Base-by-base conservation (phyloP, 2,329 filamentous ascomycete species). In the Gnomoniopsis sp. region DNA sequence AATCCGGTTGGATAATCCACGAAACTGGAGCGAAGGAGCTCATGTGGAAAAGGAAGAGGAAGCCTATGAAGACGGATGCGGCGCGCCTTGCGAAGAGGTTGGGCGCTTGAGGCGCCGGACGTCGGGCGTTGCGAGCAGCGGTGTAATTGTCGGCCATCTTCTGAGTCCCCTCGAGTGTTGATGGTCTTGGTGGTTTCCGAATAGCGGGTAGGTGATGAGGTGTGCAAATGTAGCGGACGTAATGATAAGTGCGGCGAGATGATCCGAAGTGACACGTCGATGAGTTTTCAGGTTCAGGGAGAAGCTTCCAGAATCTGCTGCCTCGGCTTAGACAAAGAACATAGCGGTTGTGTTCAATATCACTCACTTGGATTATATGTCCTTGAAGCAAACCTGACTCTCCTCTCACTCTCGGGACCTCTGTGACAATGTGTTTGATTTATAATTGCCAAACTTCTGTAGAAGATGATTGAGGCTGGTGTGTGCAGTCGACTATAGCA, bases 1-100 rank as follows among this genome's bases (percentile, higher is more conserved):
- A 62, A 57, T 59, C 49, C 14, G 57, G 44, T 38, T 62, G 59
- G 14, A 53, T 56, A 38, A 62, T 26, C 59, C 59, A 62, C 3
- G 59, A 62, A 21, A 62, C 57, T 8, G 59, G 59, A 21, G 53
- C 43, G 48, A 62, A 51, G 30, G 46, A 38, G 38, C 43, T 44
- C 15, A 46, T 34, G 30, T 49, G 30, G 12, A 22, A 41, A 44
- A 47, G 56, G 22, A 61, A 47, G 46, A 59, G 46, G 53, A 62
- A 44, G 46, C 56, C 59, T 15, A 62, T 52, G 23, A 12, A 30
- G 46, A 62, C 57, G 36, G 59, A 53, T 23, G 59, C 44, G 49
- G 44, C 21, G 23, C 59, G 59, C 14, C 59, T 53, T n/a, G 47
- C 21, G 11, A 62, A 38, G 38, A 62, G 49, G 46, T 56, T 50